Base-by-base conservation (phyloP, 495 filamentous ascomycete genomes). In the Trichoderma orchidacearum region DNA sequence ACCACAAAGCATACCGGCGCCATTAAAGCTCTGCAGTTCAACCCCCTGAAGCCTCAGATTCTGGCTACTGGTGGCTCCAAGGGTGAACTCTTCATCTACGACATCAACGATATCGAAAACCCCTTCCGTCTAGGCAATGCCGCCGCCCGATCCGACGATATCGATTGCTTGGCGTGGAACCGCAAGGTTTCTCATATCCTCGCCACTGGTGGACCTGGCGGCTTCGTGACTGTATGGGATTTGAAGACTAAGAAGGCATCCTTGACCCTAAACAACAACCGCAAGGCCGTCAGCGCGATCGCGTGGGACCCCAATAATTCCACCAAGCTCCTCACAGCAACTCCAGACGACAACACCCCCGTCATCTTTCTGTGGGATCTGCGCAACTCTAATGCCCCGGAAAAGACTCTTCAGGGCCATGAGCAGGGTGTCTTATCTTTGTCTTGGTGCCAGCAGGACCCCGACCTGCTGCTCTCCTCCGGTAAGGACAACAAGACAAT, bases 211-310 rank as follows among this genome's bases (percentile, higher is more conserved):
- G 90, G 92, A 65, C 90, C 82, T 61, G 93, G 90, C 18, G 93
- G 93, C 11, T 95, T 96, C 64, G 90, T 97, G 28, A 96, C 93
- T 11, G 91, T 99, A 3, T 99, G 93, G 93, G 93, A 99, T 75
- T 81, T 97, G 41, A 96, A 95, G 75, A 86, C 85, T 0, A 96
- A 94, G 79, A 95, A 92, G 71, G 90, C 95, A 62, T 95, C 89
- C 54, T 73, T 99, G 68, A 96, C 91, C 2, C 73, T 99, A 56
- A 97, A 95, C 73, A 96, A 96, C 69, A 89, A 90, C 60, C 80
- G 93, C 54, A 97, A 95, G 70, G 79, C 92, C 55, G 90, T 97
- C 62, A 96, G 91, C 67, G 84, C 93, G 54, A 90, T 99, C 56
- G 89, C 90, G 18, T 99, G 93, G 93, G 91, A 99, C 63, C 93